Evolutionary conservation across 306 rosid genomes (phyloP), one percentile per base, ranked within the genome.

Genomic region (Cucurbita argyrosperma): DNA sequence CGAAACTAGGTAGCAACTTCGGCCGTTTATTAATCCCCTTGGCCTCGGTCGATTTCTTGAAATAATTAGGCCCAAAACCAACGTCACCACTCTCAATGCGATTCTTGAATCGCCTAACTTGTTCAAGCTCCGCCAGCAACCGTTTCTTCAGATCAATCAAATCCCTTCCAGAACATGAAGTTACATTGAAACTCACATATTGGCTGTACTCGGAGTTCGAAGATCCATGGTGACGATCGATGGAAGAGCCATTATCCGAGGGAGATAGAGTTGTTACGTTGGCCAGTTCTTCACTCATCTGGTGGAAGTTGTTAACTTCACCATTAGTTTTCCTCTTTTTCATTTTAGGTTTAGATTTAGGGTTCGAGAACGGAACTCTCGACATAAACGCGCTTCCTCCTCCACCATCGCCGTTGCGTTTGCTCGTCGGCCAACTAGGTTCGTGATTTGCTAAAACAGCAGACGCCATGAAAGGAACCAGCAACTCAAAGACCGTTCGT

Each of bases 381-480:
- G 89, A 96, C 99, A 91, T 91, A 80, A 84, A 91, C 86, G 86
- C 88, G 21, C 87, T 88, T 77, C 88, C 88, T 68, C 87, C 88
- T 54, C 84, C 86, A 60, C 86, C 91, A 10, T 47, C 26, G 61
- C 91, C 90, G 73, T 80, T 62, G 49, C 57, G 85, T 84, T 85
- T 80, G 49, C 87, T 86, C 72, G 82, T 87, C 26, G 91, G 83
- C 96, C 92, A 88, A 61, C 85, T 87, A 10, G 89, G 76, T 83
- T 88, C 90, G 89, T 82, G 90, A 85, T 88, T 90, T 40, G 87
- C 88, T 77, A 89, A 30, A 77, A 94, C 92, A 72, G 95, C 97
- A 62, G 95, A 90, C 39, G 97, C 94, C 98, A 94, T 92, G 23
- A 59, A 61, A 4, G 39, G 8, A 10, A 64, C 0, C 56, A 59